Evolutionary conservation across 2,329 filamentous ascomycete genomes (phyloP).

Genomic region (Aspergillus pseudoglaucus): DNA sequence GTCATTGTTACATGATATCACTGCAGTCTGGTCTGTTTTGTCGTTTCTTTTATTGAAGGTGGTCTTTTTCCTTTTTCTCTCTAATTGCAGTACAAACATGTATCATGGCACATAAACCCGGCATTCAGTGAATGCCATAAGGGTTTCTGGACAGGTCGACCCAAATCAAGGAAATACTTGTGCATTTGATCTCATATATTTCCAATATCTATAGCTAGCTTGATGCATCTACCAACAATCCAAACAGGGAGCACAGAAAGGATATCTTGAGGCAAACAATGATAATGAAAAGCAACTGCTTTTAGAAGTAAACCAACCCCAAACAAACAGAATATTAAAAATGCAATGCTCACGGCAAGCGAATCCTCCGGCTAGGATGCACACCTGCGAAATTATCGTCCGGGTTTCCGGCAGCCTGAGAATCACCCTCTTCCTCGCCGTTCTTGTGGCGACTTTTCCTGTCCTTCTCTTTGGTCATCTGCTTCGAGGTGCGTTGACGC

Average conservation of each 20-base stretch:
- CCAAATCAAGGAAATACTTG: not conserved
- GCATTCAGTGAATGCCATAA: constrained; percentile 13
- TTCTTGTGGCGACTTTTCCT: constrained; percentile 18
- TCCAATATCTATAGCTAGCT: not conserved
- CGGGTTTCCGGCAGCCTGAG: constrained; percentile 5
- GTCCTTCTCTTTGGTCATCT: constrained; percentile 40
- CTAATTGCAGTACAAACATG: constrained; percentile 20
- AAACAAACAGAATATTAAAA: constrained; percentile 4
- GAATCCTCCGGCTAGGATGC: constrained; percentile 40
- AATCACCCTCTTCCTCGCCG: constrained; percentile 18
- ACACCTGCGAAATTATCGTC: constrained; percentile 30
- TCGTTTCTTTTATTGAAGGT: constrained; percentile 3
- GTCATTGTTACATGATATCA: constrained; percentile 1
- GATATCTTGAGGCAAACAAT: constrained; percentile 4
- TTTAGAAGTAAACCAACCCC: not conserved
- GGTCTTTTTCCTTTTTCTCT: constrained; percentile 9
- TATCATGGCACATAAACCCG: constrained; percentile 19
- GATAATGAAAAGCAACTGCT: not conserved
- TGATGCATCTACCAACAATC: constrained; percentile 4
- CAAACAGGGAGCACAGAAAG: not conserved
- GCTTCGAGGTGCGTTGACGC: constrained; percentile 48
- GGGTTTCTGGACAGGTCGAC: constrained; percentile 1
- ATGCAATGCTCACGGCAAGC: constrained; percentile 19
- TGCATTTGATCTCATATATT: not conserved
- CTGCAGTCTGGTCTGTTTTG: constrained; percentile 6